Evolutionary conservation across 129 eudicot species (phyloP), one percentile per base, ranked within the genome.

Genomic region (Apium graveolens): DNA sequence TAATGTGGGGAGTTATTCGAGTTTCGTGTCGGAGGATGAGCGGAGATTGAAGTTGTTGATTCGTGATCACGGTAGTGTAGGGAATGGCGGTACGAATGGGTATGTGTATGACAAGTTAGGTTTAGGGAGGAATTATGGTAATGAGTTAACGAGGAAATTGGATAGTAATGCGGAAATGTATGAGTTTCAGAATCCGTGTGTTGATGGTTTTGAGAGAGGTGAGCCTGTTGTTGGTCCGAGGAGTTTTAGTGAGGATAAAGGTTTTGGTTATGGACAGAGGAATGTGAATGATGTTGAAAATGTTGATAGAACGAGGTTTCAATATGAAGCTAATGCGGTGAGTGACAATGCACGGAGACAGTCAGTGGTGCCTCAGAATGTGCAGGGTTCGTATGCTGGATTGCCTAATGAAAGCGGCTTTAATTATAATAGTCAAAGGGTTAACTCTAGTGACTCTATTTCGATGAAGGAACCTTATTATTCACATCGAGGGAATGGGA

Each of bases 21-120:
- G 57, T 70, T 26, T 21, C 63, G 39, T 77, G 12, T 77, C 83
- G 7, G 89, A 77, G 6, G 87, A 81, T 73, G 95, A 93, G 83
- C 85, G 92, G 81, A 83, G 94, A 45, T 80, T 93, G 89, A 90
- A 87, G 63, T 75, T 89, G 76, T 77, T 91, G 85, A 89, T 93
- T 80, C 95, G 88, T 41, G 97, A 93, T 86, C 98, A 93, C 55
- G 98, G 96, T n/a, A 82, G 86, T 42, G 42, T 51, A 7, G n/a
- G 69, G 11, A 27, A 10, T 24, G 69, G 65, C 4, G 81, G 49
- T 68, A 7, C 39, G 10, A 73, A 53, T 26, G 78, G 76, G 46
- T 70, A 70, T 69, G 43, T 53, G 65, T 75, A 46, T 7, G 85
- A 77, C 24, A 78, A 70, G 14, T 26, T 78, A 11, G 82, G 55